These are phyloP conservation scores for Candida mesenterica DNA, from an alignment of 1,139 yeast genomes.

Conservation along the genomic window DNA sequence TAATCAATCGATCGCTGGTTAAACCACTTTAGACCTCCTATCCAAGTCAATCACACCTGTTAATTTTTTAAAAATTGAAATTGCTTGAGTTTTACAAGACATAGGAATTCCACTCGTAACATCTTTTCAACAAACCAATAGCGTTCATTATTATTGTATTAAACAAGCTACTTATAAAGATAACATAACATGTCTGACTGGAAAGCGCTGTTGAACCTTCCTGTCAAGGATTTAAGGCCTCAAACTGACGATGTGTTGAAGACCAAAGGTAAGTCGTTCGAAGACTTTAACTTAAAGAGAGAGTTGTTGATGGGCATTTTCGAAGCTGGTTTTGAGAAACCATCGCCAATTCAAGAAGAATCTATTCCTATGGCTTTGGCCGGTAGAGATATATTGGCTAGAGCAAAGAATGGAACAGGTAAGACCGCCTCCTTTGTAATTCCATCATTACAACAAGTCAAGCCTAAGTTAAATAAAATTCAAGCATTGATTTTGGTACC, in stretches of 20 bases:
- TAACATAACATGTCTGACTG: constrained; percentile 36
- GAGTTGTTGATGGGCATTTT: constrained; percentile 96
- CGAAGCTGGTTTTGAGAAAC: constrained; percentile 98
- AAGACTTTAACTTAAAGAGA: constrained; percentile 87
- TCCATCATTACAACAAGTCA: constrained; percentile 80
- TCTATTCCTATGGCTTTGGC: constrained; percentile 93
- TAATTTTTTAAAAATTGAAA: no score
- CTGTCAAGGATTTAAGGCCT: constrained; percentile 83
- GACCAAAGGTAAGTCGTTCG: constrained; percentile 89
- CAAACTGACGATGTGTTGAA: constrained; percentile 95
- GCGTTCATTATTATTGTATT: no score
- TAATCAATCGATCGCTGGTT: neutral
- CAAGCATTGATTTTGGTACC: constrained; percentile 91
- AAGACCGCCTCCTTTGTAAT: constrained; percentile 95
- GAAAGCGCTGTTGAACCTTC: constrained; percentile 74
- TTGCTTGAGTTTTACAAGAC: no score
- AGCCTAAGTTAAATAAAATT: constrained; percentile 79
- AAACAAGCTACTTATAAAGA: no score
- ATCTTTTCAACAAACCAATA: no score
- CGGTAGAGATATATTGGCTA: constrained; percentile 93
- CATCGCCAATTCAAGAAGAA: constrained; percentile 98
- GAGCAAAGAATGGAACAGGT: constrained; percentile 99
- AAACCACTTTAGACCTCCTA: no score
- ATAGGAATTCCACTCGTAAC: no score
- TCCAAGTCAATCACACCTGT: no score